Conservation (phyloP, 306 rosid species). For the Acacia crassicarpa region DNA sequence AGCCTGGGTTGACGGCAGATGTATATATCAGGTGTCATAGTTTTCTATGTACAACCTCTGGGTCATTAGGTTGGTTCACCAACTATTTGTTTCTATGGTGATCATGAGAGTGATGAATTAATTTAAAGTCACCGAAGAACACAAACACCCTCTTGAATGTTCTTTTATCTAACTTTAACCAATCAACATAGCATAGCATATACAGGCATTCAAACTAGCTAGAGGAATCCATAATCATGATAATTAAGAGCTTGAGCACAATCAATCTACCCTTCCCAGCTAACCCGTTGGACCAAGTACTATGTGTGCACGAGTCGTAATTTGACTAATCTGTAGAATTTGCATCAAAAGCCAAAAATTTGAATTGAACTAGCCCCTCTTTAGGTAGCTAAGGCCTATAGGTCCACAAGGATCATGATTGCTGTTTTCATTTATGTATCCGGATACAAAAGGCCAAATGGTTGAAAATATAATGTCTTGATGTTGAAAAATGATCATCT, state of each 20-base stretch:
- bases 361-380: conserved; percentile 9
- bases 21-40: neutral
- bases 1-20: neutral
- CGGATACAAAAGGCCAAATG: conserved; percentile 25
- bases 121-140: neutral
- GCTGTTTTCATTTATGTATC: conserved; percentile 5
- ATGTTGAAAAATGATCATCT: conserved; percentile 17
- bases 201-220: conserved; percentile 6
- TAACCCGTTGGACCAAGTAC: neutral
- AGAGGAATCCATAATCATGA: conserved; percentile 26
- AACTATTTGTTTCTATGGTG: neutral
- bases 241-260: conserved; percentile 13
- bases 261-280: neutral
- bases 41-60: neutral
- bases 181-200: neutral
- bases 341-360: neutral
- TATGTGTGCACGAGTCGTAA: neutral
- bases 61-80: conserved; percentile 12
- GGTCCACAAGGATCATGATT: conserved; percentile 7
- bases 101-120: neutral
- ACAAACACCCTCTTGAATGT: conserved; percentile 16
- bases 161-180: conserved; percentile 8
- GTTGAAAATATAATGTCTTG: conserved; percentile 33
- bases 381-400: neutral
- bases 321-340: conserved; percentile 33